Percentiles rank a stretch among this genome's conserved stretches.
These are phyloP conservation scores for Chlorophyllum brunneum DNA, from an alignment of 768 basidiomycete genomes.

Conservation along the genomic window DNA sequence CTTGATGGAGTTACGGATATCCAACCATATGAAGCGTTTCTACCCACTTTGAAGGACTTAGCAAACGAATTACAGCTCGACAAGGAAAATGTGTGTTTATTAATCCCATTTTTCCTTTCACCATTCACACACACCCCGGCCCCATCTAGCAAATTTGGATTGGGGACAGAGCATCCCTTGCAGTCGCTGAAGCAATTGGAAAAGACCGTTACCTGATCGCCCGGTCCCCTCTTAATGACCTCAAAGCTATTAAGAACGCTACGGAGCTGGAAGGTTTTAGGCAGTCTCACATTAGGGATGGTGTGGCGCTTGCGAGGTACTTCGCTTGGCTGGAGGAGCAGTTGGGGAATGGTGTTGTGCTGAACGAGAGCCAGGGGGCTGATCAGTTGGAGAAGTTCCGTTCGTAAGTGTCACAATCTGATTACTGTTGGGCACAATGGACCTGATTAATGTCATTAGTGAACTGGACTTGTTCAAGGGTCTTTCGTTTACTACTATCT, in stretches of 20 bases:
- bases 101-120: background rate
- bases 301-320: conserved; percentile 81
- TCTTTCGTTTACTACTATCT: conserved; percentile 89
- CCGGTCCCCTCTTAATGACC: conserved; percentile 71
- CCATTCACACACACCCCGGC: background rate
- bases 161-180: conserved; percentile 74
- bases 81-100: conserved; percentile 26
- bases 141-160: conserved; percentile 62
- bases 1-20: conserved; percentile 64
- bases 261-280: conserved; percentile 89
- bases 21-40: conserved; percentile 66
- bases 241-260: conserved; percentile 78
- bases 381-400: conserved; percentile 76
- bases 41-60: conserved; percentile 56
- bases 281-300: conserved; percentile 84
- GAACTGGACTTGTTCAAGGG: conserved; percentile 80
- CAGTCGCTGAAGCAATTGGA: conserved; percentile 78
- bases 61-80: conserved; percentile 28
- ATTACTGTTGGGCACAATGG: background rate
- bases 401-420: conserved; percentile 49
- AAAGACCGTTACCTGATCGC: conserved; percentile 48
- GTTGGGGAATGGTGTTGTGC: conserved; percentile 51
- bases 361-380: conserved; percentile 81
- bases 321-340: conserved; percentile 94
- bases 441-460: conserved; percentile 34